phyloP scores from a whole-genome alignment of 2,329 filamentous ascomycete genomes.

The Allantophomopsis cytisporea region DNA sequence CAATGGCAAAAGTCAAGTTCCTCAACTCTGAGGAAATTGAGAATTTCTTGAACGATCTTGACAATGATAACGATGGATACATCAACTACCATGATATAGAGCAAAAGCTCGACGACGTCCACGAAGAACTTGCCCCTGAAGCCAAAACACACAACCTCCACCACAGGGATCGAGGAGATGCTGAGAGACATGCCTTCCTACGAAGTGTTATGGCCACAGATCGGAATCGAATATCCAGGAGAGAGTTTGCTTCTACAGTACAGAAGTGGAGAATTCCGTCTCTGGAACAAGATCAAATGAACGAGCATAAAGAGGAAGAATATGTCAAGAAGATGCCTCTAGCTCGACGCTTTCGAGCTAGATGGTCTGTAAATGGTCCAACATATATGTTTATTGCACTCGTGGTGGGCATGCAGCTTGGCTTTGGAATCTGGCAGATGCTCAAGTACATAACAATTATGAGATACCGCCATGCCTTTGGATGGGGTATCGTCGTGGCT shows the following conservation, averaged over 20 bases:
- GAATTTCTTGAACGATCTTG: slow-evolving; percentile 36
- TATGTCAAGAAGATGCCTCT: slow-evolving; percentile 30
- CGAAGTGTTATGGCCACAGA: slow-evolving; percentile 31
- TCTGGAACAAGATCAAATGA: slow-evolving; percentile 27
- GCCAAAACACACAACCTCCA: slow-evolving; percentile 30
- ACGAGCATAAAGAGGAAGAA: slow-evolving; percentile 29
- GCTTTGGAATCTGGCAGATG: slow-evolving; percentile 39
- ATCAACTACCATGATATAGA: slow-evolving; percentile 39
- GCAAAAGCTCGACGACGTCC: slow-evolving; percentile 35
- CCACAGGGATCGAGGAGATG: slow-evolving; percentile 19
- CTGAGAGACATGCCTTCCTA: slow-evolving; percentile 35
- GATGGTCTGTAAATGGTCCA: slow-evolving; percentile 40
- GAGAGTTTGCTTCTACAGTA: slow-evolving; percentile 30
- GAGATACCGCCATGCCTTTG: slow-evolving; percentile 32
- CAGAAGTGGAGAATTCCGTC: slow-evolving; percentile 32
- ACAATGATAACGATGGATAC: slow-evolving; percentile 34
- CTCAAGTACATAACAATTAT: slow-evolving; percentile 33
- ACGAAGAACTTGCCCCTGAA: slow-evolving; percentile 33
- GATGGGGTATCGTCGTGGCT: slow-evolving; percentile 40
- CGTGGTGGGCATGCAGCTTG: slow-evolving; percentile 31
- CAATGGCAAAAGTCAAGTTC: no score
- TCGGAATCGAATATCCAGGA: slow-evolving; percentile 26
- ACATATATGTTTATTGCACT: slow-evolving; percentile 33
- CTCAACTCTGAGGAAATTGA: slow-evolving; percentile 33
- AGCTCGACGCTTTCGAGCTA: slow-evolving; percentile 32